Evolutionary conservation across 805 yeast genomes (phyloP).

Genomic region (Wickerhamomyces alni): DNA sequence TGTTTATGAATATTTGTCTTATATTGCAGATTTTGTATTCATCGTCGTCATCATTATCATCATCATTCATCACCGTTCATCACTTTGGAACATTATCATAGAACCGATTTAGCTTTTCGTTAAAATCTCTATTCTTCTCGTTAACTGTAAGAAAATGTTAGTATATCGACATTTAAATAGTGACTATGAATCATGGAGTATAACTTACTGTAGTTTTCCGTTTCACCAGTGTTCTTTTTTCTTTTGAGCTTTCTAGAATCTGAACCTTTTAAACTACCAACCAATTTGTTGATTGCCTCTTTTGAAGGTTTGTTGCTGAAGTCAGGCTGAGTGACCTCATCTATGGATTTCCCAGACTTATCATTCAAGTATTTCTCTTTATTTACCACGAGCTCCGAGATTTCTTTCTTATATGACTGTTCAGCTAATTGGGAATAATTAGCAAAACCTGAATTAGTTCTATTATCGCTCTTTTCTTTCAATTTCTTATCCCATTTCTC

Average conservation of each 20-base stretch:
- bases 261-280: slow-evolving; percentile 17
- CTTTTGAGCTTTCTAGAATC: slow-evolving; percentile 28
- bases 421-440: slow-evolving; percentile 55
- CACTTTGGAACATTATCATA: slow-evolving; percentile 31
- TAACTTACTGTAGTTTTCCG: slow-evolving; percentile 28
- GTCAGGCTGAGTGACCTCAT: slow-evolving; percentile 17
- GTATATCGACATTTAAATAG: too few species aligned
- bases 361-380: slow-evolving; percentile 37
- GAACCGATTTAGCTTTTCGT: slow-evolving; percentile 57
- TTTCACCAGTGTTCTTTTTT: slow-evolving; percentile 32
- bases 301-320: slow-evolving; percentile 32
- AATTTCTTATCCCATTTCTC: slow-evolving; percentile 52
- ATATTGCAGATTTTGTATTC: too few species aligned
- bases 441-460: slow-evolving; percentile 33
- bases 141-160: slow-evolving; percentile 34
- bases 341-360: slow-evolving; percentile 23
- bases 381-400: slow-evolving; percentile 32
- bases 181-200: too few species aligned
- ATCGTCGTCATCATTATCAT: too few species aligned
- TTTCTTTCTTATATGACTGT: slow-evolving; percentile 49
- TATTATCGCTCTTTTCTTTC: slow-evolving; percentile 23
- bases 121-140: slow-evolving; percentile 69
- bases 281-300: slow-evolving; percentile 27
- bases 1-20: too few species aligned
- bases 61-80: too few species aligned